Evolutionary conservation across 2,329 filamentous ascomycete genomes (phyloP), one percentile per base, ranked within the genome.

Genomic region (Cladophialophora yegresii): DNA sequence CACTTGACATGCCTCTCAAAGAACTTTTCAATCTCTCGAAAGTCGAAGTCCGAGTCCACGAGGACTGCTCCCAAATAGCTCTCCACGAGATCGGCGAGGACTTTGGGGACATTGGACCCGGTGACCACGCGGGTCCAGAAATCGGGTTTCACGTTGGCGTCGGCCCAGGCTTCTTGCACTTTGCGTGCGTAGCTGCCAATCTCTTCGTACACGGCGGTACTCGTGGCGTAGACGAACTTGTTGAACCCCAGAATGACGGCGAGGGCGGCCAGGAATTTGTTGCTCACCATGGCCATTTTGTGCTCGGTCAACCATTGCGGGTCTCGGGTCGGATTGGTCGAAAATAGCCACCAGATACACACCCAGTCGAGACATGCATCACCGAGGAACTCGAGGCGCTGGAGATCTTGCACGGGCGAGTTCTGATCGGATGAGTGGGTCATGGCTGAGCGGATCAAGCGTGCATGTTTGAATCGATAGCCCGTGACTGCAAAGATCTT

Each of bases 241-340:
- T 97, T 87, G 61, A 98, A 89, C 0, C 85, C 88, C 0, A 98
- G 83, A 54, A 86, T 84, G 2, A 96, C 91, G 64, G 89, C 89
- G 2, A 98, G 81, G 20, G 88, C 91, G 1, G 90, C 92, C 1
- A 97, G 83, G 73, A 98, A 99, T 66, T 93, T 92, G 78, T 99
- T 99, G 59, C 91, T 95, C 0, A 95, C 93, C 91, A 99, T 97
- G n/a, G 93, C 92, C 88, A 96, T 97, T 79, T 98, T 98, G 82
- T 98, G 93, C 77, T 98, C 95, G 0, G 95, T 98, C 64, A 99
- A 82, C 93, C 93, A 98, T 75, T 98, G 93, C 0, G 95, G 93
- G 72, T 96, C 92, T 63, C 89, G 90, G 58, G 85, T 80, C 0
- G 92, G 92, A 71, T 90, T 92, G 3, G 81, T 83, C 70, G 87